Percentiles rank a stretch among this genome's conserved stretches.
Evolutionary conservation across 1,284 basidiomycete genomes (phyloP).

Genomic region (Bjerkandera adusta): DNA sequence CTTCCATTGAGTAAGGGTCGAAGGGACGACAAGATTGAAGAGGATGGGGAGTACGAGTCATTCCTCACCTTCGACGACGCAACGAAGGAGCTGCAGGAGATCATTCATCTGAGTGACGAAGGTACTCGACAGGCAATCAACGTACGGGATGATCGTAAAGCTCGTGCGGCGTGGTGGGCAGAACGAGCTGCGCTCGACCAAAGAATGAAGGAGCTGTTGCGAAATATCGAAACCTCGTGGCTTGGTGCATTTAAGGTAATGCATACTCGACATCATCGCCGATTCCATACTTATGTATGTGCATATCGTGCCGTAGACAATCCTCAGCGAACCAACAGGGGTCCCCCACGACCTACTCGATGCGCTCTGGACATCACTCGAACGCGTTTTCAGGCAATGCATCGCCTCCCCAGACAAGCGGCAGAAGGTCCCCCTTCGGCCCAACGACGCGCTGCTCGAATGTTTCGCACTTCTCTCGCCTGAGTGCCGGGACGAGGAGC

Average conservation of each 20-base stretch:
- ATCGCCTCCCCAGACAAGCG: constrained; percentile 62
- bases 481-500: constrained; percentile 86
- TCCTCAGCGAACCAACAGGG: constrained; percentile 57
- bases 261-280: background rate
- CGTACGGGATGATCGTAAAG: constrained; percentile 66
- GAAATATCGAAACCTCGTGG: constrained; percentile 94
- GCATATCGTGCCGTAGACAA: constrained; percentile 48
- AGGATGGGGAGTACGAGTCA: constrained; percentile 49
- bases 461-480: constrained; percentile 85
- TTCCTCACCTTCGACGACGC: constrained; percentile 74
- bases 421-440: constrained; percentile 46
- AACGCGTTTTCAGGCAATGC: constrained; percentile 71
- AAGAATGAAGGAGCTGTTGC: constrained; percentile 73
- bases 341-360: constrained; percentile 45
- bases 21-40: constrained; percentile 73
- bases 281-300: background rate
- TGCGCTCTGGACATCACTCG: constrained; percentile 63
- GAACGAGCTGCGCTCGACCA: constrained; percentile 74
- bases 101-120: constrained; percentile 77
- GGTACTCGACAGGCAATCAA: constrained; percentile 73
- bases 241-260: constrained; percentile 93
- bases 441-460: constrained; percentile 77
- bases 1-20: constrained; percentile 87
- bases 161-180: constrained; percentile 82
- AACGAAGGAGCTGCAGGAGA: constrained; percentile 71